Evolutionary conservation across 2,329 filamentous ascomycete genomes (phyloP).

Genomic region (Beauveria scarabaeidicola): DNA sequence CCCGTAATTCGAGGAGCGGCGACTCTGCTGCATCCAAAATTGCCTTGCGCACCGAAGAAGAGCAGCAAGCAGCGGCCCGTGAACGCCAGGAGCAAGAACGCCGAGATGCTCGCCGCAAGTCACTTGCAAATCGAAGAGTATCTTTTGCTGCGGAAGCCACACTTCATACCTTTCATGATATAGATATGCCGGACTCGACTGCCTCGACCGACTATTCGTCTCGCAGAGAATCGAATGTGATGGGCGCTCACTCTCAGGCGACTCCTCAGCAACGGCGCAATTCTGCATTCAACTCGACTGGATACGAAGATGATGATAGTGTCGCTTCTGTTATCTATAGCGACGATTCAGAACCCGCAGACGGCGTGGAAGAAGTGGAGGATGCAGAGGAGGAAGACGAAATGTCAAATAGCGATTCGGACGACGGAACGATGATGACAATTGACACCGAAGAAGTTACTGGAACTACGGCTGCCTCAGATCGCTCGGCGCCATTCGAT

Average conservation of each 20-base stretch:
- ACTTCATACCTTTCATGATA: conserved; percentile 90
- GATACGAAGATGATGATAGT: conserved; percentile 43
- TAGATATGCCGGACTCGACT: conserved; percentile 83
- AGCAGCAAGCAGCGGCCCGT: conserved; percentile 59
- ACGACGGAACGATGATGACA: conserved; percentile 73
- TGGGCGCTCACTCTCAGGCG: conserved; percentile 13
- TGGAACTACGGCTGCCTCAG: conserved; percentile 56
- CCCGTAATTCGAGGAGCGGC: conserved; percentile 14
- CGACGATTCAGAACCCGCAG: conserved; percentile 50
- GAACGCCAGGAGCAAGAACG: conserved; percentile 66
- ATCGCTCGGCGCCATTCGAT: conserved; percentile 44
- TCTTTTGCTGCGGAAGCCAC: conserved; percentile 97
- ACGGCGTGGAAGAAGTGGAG: conserved; percentile 46
- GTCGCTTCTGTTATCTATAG: conserved; percentile 75
- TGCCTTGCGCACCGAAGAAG: conserved; percentile 59
- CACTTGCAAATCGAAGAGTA: conserved; percentile 83
- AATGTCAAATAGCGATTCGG: conserved; percentile 48
- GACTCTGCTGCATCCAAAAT: conserved; percentile 44
- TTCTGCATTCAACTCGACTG: conserved; percentile 38
- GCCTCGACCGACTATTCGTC: conserved; percentile 65
- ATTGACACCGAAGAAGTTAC: conserved; percentile 73
- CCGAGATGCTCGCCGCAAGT: conserved; percentile 84
- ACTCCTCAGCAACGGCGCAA: conserved; percentile 1
- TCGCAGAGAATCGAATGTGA: conserved; percentile 58
- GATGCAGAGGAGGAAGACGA: conserved; percentile 38